Conservation (phyloP, 768 basidiomycete genomes). For the Porpolomopsis calyptriformis region DNA sequence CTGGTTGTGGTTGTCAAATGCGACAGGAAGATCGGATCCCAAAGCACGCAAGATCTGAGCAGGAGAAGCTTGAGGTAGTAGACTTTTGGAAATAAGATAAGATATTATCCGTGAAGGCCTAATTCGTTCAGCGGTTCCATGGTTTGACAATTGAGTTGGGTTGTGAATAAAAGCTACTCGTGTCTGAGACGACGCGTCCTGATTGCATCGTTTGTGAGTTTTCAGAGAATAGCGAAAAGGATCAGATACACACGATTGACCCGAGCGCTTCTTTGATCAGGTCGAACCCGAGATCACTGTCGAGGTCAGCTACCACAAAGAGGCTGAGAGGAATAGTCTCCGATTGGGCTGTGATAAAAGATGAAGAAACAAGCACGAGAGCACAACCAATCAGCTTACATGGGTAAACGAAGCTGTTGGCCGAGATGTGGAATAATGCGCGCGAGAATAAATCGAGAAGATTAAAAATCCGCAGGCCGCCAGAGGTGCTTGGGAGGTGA, state of each 20-base stretch:
- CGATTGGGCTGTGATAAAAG: slow-evolving; percentile 17
- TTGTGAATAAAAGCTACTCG: slow-evolving; percentile 77
- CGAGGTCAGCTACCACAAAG: slow-evolving; percentile 71
- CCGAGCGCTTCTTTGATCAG: slow-evolving; percentile 55
- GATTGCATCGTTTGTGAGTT: background rate
- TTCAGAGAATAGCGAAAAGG: slow-evolving; percentile 6
- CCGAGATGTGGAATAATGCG: slow-evolving; percentile 31
- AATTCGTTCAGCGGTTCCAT: slow-evolving; percentile 12
- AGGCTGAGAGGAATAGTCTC: slow-evolving; percentile 34
- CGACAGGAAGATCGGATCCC: slow-evolving; percentile 15
- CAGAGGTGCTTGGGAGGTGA: slow-evolving; percentile 37
- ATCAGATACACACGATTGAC: slow-evolving; percentile 43
- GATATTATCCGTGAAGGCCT: slow-evolving; percentile 38
- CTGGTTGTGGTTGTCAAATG: slow-evolving; percentile 24
- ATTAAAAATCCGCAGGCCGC: slow-evolving; percentile 42
- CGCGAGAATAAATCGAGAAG: slow-evolving; percentile 43
- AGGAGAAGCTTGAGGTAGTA: slow-evolving; percentile 30
- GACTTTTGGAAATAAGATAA: slow-evolving; percentile 34
- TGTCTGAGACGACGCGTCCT: slow-evolving; percentile 37
- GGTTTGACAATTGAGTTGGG: slow-evolving; percentile 26
- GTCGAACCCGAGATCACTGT: slow-evolving; percentile 45
- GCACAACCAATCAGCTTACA: slow-evolving; percentile 8
- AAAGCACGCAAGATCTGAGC: slow-evolving; percentile 31
- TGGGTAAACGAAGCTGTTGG: slow-evolving; percentile 45
- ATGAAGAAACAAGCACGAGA: background rate